Conservation (phyloP, 352 stramenopile species). For the Phytophthora crassamura region DNA sequence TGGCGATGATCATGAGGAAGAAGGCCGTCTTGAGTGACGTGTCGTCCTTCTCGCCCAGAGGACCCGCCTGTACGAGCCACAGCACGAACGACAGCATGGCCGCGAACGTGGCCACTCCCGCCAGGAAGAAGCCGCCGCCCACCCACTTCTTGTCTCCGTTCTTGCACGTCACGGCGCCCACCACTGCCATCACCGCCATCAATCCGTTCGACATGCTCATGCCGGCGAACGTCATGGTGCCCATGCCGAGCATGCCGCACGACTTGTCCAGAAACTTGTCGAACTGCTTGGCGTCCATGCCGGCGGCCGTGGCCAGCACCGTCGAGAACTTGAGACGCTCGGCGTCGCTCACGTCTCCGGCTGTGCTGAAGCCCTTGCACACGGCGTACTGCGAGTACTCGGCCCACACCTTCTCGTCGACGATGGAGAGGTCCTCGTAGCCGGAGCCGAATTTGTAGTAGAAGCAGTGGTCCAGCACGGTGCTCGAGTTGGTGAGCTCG, state of each 20-base stretch:
- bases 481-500: conserved; percentile 43
- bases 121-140: conserved; percentile 11
- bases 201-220: conserved; percentile 47
- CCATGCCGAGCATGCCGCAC: conserved; percentile 47
- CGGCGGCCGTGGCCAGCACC: conserved; percentile 45
- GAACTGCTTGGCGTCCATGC: conserved; percentile 55
- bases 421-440: conserved; percentile 44
- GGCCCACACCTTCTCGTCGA: conserved; percentile 37
- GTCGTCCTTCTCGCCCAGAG: conserved; percentile 61
- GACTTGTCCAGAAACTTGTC: conserved; percentile 66
- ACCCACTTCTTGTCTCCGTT: conserved; percentile 29
- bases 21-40: conserved; percentile 57
- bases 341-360: no score
- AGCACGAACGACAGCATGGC: conserved; percentile 27
- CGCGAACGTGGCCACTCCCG: conserved; percentile 3
- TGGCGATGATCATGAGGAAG: conserved; percentile 55
- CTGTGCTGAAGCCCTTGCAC: conserved; percentile 52
- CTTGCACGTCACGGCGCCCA: conserved; percentile 35
- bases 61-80: conserved; percentile 55
- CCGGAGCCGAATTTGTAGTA: conserved; percentile 63
- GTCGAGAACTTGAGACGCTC: conserved; percentile 42
- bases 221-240: conserved; percentile 52
- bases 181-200: conserved; percentile 55
- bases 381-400: conserved; percentile 58
- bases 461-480: conserved; percentile 64